Percentiles rank a stretch among this genome's conserved stretches.
phyloP scores from a whole-genome alignment of 2,329 filamentous ascomycete genomes.

The Colletotrichum caudatum region DNA sequence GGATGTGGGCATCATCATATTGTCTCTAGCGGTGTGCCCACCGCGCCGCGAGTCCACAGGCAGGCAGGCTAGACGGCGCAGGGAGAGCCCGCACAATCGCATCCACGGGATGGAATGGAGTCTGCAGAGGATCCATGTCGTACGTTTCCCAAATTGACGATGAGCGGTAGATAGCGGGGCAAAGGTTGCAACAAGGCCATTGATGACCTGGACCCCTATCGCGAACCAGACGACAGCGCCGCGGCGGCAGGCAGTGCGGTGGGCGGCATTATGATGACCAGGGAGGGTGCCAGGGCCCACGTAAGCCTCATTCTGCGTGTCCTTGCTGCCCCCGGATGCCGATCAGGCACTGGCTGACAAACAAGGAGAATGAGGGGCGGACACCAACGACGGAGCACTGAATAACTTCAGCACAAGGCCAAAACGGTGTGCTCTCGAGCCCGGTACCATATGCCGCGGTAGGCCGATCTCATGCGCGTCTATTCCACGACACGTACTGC shows the following conservation, averaged over 20 bases:
- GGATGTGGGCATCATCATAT: conserved; percentile 11
- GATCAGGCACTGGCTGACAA: conserved; percentile 34
- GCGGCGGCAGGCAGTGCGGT: conserved; percentile 11
- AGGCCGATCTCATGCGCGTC: conserved; percentile 2
- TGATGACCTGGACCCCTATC: conserved; percentile 17
- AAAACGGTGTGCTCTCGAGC: background rate
- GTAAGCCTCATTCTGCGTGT: conserved; percentile 40
- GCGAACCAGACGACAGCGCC: conserved; percentile 6
- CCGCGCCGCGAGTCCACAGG: background rate
- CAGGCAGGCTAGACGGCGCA: background rate
- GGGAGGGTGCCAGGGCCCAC: conserved; percentile 28
- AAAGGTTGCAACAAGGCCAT: background rate
- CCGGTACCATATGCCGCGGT: background rate
- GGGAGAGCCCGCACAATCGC: background rate
- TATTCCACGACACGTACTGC: background rate
- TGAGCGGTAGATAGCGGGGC: conserved; percentile 4
- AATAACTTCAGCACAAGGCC: conserved; percentile 4
- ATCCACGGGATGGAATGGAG: conserved; percentile 1
- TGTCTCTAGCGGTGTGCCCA: conserved; percentile 22
- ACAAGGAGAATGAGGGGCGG: conserved; percentile 11
- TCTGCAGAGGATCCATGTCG: background rate
- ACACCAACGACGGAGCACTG: background rate
- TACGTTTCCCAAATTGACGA: background rate
- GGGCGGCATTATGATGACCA: conserved; percentile 2
- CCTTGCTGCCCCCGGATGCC: conserved; percentile 24